Percentiles rank a stretch among this genome's conserved stretches.
These are phyloP conservation scores for Primulina eburnea DNA, from an alignment of 257 asterid genomes.

Conservation along the genomic window DNA sequence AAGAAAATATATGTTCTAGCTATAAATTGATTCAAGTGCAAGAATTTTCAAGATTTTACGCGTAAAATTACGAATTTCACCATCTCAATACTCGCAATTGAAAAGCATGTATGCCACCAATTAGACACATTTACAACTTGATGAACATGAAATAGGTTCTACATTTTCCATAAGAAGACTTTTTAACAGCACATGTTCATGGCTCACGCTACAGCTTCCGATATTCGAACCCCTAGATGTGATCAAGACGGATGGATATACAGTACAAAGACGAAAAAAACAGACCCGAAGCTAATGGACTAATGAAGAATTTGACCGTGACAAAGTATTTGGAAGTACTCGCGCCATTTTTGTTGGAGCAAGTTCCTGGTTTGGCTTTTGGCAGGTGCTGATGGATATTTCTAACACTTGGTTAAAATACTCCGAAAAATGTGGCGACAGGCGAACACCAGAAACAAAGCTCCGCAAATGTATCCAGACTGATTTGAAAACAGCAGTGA, in stretches of 20 bases:
- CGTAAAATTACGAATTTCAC: too few species aligned
- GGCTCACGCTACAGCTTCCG: background rate
- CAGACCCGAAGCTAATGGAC: background rate
- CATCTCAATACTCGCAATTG: background rate
- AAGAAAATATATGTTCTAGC: background rate
- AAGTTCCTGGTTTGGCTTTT: background rate
- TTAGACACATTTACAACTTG: background rate
- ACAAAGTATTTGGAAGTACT: background rate
- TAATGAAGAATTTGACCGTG: background rate
- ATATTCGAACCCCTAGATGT: background rate
- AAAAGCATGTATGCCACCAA: too few species aligned
- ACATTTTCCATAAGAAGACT: background rate
- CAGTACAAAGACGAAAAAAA: background rate
- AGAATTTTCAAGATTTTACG: background rate
- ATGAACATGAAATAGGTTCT: background rate
- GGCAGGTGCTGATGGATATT: background rate
- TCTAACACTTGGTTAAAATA: constrained; percentile 44
- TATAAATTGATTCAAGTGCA: background rate
- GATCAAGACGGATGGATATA: too few species aligned
- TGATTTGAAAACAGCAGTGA: constrained; percentile 30
- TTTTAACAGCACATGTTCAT: background rate
- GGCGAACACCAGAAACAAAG: constrained; percentile 75
- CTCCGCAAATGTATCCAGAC: constrained; percentile 96
- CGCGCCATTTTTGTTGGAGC: background rate
- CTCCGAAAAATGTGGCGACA: constrained; percentile 82